These are phyloP conservation scores for Colletotrichum coccodes DNA, from an alignment of 2,329 filamentous ascomycete genomes.

Conservation along the genomic window DNA sequence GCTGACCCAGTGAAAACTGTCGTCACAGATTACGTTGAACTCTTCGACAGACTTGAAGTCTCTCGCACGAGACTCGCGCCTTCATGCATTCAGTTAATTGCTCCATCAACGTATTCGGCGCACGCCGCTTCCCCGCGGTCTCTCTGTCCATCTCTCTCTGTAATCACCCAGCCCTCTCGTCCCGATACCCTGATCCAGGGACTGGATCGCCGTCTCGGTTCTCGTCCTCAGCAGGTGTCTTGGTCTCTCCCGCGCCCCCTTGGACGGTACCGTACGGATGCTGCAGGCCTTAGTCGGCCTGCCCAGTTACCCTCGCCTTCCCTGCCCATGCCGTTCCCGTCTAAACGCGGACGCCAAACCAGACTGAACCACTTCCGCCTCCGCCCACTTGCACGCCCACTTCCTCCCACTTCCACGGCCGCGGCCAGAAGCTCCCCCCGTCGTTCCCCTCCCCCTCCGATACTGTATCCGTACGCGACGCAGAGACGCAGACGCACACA, in stretches of 20 bases:
- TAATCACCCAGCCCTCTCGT: neutral
- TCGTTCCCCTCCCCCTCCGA: neutral
- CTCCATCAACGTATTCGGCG: neutral
- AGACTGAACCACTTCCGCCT: constrained; percentile 25
- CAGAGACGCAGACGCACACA: neutral
- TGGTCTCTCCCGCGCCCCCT: neutral
- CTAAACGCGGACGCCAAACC: constrained; percentile 26
- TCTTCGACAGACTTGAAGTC: neutral
- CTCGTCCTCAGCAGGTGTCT: neutral
- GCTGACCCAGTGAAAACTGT: neutral
- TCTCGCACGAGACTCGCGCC: neutral
- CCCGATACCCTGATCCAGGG: neutral
- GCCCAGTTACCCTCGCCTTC: constrained; percentile 2
- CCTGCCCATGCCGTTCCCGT: constrained; percentile 30
- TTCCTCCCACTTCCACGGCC: constrained; percentile 12
- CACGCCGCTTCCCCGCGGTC: neutral
- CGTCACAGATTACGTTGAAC: neutral
- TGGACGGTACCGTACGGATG: neutral
- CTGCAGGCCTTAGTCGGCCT: constrained; percentile 3
- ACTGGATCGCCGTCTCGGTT: neutral
- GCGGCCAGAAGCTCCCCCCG: constrained; percentile 25
- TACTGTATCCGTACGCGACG: neutral
- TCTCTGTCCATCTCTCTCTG: neutral
- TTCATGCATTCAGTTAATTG: neutral
- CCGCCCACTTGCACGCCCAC: constrained; percentile 14